phyloP scores from a whole-genome alignment of 1,139 yeast genomes.

The Kodamaea ohmeri region DNA sequence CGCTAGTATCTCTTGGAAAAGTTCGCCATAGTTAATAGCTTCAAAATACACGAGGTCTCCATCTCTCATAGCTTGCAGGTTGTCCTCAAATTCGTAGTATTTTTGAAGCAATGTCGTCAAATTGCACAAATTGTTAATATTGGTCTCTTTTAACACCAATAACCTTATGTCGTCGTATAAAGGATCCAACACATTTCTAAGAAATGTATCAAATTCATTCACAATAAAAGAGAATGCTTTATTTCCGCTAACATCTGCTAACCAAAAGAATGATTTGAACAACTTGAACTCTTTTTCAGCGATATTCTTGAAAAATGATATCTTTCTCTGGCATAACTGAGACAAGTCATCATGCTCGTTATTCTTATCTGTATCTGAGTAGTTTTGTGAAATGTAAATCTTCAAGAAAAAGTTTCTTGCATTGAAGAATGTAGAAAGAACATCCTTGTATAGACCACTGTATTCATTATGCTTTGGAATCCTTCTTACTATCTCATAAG shows the following conservation, averaged over 20 bases:
- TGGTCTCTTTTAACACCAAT: constrained; percentile 63
- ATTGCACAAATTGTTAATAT: constrained; percentile 68
- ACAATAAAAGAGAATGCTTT: constrained; percentile 21
- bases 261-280: constrained; percentile 51
- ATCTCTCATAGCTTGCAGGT: constrained; percentile 15
- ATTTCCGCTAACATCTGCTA: constrained; percentile 13
- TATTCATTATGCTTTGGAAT: constrained; percentile 52
- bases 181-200: constrained; percentile 66
- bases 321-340: constrained; percentile 56
- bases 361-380: constrained; percentile 6
- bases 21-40: constrained; percentile 49
- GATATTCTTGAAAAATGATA: constrained; percentile 56
- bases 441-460: constrained; percentile 65
- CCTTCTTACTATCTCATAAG: constrained; percentile 51
- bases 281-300: constrained; percentile 60
- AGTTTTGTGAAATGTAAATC: constrained; percentile 25
- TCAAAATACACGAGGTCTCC: constrained; percentile 11
- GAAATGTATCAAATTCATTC: constrained; percentile 50
- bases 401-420: constrained; percentile 49
- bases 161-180: constrained; percentile 69
- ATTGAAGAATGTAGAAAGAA: constrained; percentile 60
- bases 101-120: constrained; percentile 68
- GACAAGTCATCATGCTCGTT: constrained; percentile 22
- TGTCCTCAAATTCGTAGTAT: constrained; percentile 61
- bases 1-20: constrained; percentile 68